Percentiles rank a stretch among this genome's conserved stretches.
phyloP scores from a whole-genome alignment of 2,329 filamentous ascomycete genomes.

The Colletotrichum sp. region DNA sequence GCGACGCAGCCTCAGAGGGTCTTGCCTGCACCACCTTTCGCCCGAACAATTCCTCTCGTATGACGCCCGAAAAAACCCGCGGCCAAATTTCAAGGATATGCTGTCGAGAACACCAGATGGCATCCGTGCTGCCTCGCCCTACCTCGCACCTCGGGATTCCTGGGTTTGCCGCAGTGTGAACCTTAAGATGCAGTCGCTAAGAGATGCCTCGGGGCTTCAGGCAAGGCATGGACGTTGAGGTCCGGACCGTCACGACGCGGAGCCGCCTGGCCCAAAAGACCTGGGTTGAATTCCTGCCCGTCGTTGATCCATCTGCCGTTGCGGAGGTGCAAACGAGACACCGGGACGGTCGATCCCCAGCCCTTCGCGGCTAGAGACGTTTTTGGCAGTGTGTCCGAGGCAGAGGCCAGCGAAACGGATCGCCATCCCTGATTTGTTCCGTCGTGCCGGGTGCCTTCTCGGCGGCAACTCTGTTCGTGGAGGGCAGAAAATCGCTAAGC shows the following conservation, averaged over 20 bases:
- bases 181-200: neutral
- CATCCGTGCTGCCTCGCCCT: slow-evolving; percentile 2
- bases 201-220: neutral
- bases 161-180: neutral
- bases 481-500: neutral
- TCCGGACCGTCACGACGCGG: neutral
- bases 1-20: slow-evolving; percentile 4
- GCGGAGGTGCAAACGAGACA: neutral
- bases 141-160: neutral
- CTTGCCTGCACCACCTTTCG: neutral
- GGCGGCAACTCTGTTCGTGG: neutral
- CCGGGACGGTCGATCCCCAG: neutral
- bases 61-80: neutral
- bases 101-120: neutral
- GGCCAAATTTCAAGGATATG: neutral
- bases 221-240: neutral
- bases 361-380: neutral
- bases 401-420: neutral
- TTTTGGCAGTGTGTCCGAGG: slow-evolving; percentile 9
- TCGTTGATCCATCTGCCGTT: neutral
- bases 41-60: neutral
- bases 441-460: neutral
- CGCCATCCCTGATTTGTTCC: neutral
- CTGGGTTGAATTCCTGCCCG: neutral
- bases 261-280: neutral